These are phyloP conservation scores for Neurospora crassa DNA, from an alignment of 2,329 filamentous ascomycete genomes.

Conservation along the genomic window DNA sequence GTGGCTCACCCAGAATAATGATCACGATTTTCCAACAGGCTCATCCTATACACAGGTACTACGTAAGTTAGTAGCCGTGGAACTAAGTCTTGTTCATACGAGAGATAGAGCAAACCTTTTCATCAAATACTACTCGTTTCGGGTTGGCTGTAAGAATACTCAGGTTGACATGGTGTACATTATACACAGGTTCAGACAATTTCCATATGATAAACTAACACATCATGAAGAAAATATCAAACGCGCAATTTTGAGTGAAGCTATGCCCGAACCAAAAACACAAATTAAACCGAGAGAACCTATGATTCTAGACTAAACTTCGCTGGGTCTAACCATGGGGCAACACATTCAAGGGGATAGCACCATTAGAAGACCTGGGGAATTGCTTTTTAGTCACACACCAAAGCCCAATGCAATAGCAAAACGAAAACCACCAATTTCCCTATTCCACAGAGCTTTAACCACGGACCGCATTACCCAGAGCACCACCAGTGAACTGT, in stretches of 20 bases:
- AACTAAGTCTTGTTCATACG: background rate
- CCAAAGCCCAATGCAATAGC: slow-evolving; percentile 19
- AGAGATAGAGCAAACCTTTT: background rate
- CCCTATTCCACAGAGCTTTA: slow-evolving; percentile 23
- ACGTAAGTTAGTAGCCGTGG: background rate
- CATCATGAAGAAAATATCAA: background rate
- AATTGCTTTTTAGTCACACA: slow-evolving; percentile 17
- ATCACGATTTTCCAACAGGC: background rate
- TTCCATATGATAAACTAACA: background rate
- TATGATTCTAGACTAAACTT: slow-evolving; percentile 13
- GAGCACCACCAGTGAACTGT: slow-evolving; percentile 72
- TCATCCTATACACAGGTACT: background rate
- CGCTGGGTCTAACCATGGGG: slow-evolving; percentile 12
- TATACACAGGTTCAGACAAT: background rate
- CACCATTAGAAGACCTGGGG: slow-evolving; percentile 10
- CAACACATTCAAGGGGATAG: slow-evolving; percentile 6
- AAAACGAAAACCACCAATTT: slow-evolving; percentile 13
- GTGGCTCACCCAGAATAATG: background rate
- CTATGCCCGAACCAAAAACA: background rate
- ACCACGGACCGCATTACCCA: slow-evolving; percentile 59
- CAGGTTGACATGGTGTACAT: background rate
- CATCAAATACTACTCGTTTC: background rate
- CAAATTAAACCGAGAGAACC: background rate
- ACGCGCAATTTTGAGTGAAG: background rate
- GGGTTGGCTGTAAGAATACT: background rate